Evolutionary conservation across 352 stramenopile species (phyloP), one percentile per base, ranked within the genome.

Genomic region (Globisporangium nagaii): DNA sequence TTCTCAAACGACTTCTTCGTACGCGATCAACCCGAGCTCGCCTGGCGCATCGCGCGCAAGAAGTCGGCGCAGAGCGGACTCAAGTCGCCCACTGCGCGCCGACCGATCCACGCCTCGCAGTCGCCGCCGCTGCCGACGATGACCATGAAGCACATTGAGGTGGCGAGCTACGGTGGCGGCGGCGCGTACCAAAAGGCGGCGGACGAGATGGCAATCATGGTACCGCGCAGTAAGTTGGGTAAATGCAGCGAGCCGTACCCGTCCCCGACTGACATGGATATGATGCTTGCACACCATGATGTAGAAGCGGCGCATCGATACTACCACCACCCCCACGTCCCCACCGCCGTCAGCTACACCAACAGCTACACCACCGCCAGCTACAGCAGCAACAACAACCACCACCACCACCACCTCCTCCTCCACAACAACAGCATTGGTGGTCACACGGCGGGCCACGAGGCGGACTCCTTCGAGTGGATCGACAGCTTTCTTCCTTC

Each of bases 1-100:
- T 89, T 89, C 53, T 86, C 73, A 25, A 86, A 88, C 69, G 68
- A 81, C 19, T 80, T 57, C 54, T 89, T 89, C 49, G 44, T 82
- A 15, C 75, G 75, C 51, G 79, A 89, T 55, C 66, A 71, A 20
- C 71, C 71, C 11, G 73, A 84, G 9, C 67, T 84, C 34, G 45
- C 65, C 34, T 81, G 73, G 71, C 75, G 66, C 42, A 89, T 89
- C 60, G 71, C 66, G 37, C 79, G 79, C 54, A 89, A 89, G 62
- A 88, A 84, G 62, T 81, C 75, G 15, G 56, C 70, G 22, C 50
- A 59, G 22, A 20, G 54, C 42, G 36, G 28, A 15, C 37, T 43
- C 51, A 62, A 62, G 55, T 37, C 27, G 1, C 43, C 43, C 8
- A 36, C 25, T 1, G 9, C 30, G 8, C 43, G 43, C 17, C 63